Conservation (phyloP, 768 basidiomycete species). For the Inosperma sp. region DNA sequence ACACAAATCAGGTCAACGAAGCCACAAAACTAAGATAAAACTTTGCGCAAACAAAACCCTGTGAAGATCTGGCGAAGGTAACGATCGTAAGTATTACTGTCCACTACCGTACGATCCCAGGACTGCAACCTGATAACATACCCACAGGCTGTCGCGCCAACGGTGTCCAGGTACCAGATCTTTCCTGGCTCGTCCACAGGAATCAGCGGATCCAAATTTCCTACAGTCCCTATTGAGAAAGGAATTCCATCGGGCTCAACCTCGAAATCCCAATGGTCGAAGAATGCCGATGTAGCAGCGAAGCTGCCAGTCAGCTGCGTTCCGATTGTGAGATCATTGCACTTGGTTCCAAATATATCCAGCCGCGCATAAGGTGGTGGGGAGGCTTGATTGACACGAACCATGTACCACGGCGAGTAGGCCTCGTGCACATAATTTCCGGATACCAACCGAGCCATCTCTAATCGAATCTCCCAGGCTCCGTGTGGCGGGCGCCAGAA, state of each 20-base stretch:
- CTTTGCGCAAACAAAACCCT: background rate
- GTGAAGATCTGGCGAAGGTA: no score
- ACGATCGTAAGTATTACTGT: no score
- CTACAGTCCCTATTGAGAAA: background rate
- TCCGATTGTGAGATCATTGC: background rate
- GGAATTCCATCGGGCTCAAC: background rate
- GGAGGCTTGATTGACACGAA: background rate
- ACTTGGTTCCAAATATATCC: background rate
- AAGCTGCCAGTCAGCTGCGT: background rate
- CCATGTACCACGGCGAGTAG: background rate
- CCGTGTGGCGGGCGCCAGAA: background rate
- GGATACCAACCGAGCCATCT: background rate
- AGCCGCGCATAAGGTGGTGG: background rate
- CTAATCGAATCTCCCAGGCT: background rate
- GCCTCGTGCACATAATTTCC: background rate
- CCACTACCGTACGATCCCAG: background rate
- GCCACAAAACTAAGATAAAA: no score
- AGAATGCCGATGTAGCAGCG: no score
- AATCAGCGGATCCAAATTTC: background rate
- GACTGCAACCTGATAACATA: background rate
- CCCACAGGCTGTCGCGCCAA: background rate
- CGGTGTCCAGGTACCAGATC: background rate
- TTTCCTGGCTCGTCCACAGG: background rate
- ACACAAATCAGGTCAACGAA: no score
- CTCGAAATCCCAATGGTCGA: no score